A percentile compares a stretch with the other conserved stretches of the same genome.
Conservation (phyloP, 345 rosid genomes). For the Melaleuca quinquenervia region DNA sequence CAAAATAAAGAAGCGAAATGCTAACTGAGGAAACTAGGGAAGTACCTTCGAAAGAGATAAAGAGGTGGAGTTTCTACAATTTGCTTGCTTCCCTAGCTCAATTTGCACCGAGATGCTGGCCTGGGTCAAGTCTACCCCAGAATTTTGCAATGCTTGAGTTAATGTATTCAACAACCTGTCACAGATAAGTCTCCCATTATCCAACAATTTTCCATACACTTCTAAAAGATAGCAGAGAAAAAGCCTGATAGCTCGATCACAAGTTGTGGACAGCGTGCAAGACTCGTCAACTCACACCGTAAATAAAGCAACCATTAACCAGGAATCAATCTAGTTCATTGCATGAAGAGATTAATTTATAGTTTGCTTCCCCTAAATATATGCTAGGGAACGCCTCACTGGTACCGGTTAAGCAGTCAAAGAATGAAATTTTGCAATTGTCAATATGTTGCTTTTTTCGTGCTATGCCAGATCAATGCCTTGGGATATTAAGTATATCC, state of each 20-base stretch:
- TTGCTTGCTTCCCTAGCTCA: constrained; percentile 61
- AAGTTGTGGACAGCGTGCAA: neutral
- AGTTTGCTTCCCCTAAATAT: neutral
- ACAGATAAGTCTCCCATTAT: neutral
- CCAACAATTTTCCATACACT: neutral
- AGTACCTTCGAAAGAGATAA: constrained; percentile 23
- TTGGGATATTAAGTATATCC: neutral
- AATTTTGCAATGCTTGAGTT: constrained; percentile 66
- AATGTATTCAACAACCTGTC: constrained; percentile 69
- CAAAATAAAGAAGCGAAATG: neutral
- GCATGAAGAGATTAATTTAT: neutral
- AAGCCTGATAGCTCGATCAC: neutral
- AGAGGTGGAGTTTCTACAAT: neutral
- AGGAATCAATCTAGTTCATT: neutral
- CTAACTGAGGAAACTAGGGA: neutral
- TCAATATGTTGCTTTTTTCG: neutral
- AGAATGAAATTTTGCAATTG: neutral
- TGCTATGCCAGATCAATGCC: neutral
- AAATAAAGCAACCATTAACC: neutral
- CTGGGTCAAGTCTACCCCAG: constrained; percentile 84
- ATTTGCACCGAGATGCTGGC: constrained; percentile 88
- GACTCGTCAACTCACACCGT: neutral
- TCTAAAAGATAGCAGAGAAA: neutral
- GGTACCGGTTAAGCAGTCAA: neutral
- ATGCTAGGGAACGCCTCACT: neutral